A percentile compares a stretch with the other conserved stretches of the same genome.
phyloP scores from a whole-genome alignment of 2,329 filamentous ascomycete species.

The Botrytis squamosa region DNA sequence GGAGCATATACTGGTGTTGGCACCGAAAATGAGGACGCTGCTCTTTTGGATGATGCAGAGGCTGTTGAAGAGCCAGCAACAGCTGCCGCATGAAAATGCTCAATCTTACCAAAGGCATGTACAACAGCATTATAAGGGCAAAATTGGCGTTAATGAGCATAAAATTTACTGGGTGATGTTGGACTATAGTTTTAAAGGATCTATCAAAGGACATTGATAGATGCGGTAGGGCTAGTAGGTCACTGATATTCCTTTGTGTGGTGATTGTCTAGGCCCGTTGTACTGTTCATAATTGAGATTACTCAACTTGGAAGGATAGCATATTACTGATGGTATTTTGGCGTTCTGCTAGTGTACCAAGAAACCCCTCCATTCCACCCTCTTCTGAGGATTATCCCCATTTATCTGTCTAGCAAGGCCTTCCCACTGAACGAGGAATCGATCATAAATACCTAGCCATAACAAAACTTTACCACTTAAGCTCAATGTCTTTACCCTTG shows the following conservation, averaged over 20 bases:
- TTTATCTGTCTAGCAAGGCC: slow-evolving; percentile 39
- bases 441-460: slow-evolving; percentile 63
- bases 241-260: background rate
- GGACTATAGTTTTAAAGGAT: background rate
- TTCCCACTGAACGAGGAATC: slow-evolving; percentile 81
- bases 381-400: slow-evolving; percentile 27
- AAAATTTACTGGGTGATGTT: background rate
- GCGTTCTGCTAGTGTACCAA: slow-evolving; percentile 33
- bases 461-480: slow-evolving; percentile 78
- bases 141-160: slow-evolving; percentile 14
- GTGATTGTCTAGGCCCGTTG: background rate
- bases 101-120: slow-evolving; percentile 8
- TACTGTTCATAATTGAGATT: background rate
- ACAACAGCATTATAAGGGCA: slow-evolving; percentile 9
- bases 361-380: slow-evolving; percentile 38
- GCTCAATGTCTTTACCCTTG: slow-evolving; percentile 77
- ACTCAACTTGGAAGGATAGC: background rate
- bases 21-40: slow-evolving; percentile 38
- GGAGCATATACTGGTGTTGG: slow-evolving; percentile 48
- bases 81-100: slow-evolving; percentile 4
- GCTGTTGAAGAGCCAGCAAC: background rate
- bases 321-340: background rate
- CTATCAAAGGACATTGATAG: background rate
- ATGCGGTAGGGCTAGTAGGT: background rate
- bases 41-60: slow-evolving; percentile 8